Evolutionary conservation across 2,329 filamentous ascomycete species (phyloP), one percentile per base, ranked within the genome.

Genomic region (Colletotrichum agaves): DNA sequence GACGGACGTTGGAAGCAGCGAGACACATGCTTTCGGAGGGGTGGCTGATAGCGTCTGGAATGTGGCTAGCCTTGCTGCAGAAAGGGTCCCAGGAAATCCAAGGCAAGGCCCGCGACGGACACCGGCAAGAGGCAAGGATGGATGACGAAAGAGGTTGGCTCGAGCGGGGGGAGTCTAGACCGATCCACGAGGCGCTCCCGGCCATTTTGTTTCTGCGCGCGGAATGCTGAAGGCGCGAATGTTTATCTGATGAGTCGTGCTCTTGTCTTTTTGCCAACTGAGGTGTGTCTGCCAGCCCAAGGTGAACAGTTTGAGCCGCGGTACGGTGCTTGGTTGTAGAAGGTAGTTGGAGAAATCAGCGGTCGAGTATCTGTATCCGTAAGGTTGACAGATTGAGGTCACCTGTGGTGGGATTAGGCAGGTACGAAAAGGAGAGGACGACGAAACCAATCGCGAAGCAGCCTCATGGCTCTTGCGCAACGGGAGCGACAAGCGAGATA

Each of bases 31-130:
- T 49, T 23, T 13, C 47, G 8, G 27, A 31, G 10, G 19, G 11
- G 57, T 61, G 63, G 57, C 57, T 65, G 31, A 27, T 59, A 49
- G 5, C n/a, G 6, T 5, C 27, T 27, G 19, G 46, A 58, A 49
- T 41, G 53, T 67, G 64, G 64, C 64, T 61, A 39, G 21, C 13
- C 19, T 6, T 66, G 44, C 44, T 67, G 60, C 27, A 63, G 50
- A 53, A 67, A 58, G 60, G 59, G 59, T 39, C 37, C 46, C 12
- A 37, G 35, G 37, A 15, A 52, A 50, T 52, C n/a, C 17, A 21
- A 53, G 50, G 33, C 50, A 53, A 37, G 31, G 50, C 33, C 35
- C n/a, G 50, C 50, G 47, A 21, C 17, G 27, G 19, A 39, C 33
- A 33, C 23, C 31, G n/a, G 41, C 15, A 15, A 43, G 8, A 53